Evolutionary conservation across 108 stramenopile species (phyloP).

Genomic region (Cyclotella choctawhatcheeana): DNA sequence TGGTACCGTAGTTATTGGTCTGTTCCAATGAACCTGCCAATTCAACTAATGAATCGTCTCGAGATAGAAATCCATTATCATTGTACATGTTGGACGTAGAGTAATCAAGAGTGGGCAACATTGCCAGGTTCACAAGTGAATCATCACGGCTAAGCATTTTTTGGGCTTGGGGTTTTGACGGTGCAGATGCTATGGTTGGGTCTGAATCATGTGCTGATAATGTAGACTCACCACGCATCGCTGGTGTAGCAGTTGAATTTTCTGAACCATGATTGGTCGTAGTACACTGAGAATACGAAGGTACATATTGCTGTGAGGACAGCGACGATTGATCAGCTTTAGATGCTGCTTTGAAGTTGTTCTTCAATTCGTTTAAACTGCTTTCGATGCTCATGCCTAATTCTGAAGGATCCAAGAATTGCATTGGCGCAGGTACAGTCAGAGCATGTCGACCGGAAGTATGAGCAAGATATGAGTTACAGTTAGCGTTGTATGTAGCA

Average conservation of each 20-base stretch:
- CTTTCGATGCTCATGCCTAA: slow-evolving; percentile 58
- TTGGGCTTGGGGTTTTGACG: background rate
- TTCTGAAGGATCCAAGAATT: slow-evolving; percentile 49
- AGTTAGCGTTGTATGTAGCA: slow-evolving; percentile 3
- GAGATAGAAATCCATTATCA: background rate
- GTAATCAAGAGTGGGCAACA: slow-evolving; percentile 52
- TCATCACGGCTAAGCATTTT: slow-evolving; percentile 71
- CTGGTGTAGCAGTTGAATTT: background rate
- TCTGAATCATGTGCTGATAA: background rate
- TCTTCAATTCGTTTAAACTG: slow-evolving; percentile 62
- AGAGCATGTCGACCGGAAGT: slow-evolving; percentile 20
- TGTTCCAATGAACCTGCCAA: slow-evolving; percentile 4
- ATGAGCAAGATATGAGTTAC: slow-evolving; percentile 26
- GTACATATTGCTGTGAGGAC: too few relatives aligned
- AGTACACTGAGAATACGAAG: background rate
- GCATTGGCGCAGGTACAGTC: slow-evolving; percentile 23
- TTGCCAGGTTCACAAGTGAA: slow-evolving; percentile 79
- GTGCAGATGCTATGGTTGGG: background rate
- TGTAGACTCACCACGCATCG: background rate
- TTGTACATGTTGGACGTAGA: background rate
- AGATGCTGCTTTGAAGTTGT: slow-evolving; percentile 58
- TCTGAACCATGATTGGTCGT: background rate
- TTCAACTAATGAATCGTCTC: slow-evolving; percentile 26
- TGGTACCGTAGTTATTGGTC: background rate
- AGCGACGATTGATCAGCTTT: too few relatives aligned